Base-by-base conservation (phyloP, 2,329 filamentous ascomycete species). In the Cyphellophora europaea region DNA sequence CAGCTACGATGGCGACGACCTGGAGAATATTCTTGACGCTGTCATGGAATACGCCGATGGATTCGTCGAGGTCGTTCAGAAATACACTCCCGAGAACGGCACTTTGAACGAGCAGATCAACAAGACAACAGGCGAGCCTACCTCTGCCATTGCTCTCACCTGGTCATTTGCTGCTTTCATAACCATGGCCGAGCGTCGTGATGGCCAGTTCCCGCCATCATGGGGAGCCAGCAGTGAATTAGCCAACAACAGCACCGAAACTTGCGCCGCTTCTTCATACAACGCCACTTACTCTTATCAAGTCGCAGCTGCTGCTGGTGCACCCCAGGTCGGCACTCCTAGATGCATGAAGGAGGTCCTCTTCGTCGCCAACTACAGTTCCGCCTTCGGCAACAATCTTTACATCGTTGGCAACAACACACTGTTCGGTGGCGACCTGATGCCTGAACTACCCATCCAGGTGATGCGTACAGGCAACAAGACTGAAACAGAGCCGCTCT, bases 1-100 rank as follows among this genome's bases (percentile, higher is more conserved):
- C 30, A 83, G 74, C 0, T 87, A 82, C 54, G 49, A 61, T 10
- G 74, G 77, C 13, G 66, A 63, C 3, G 51, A 63, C 4, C 54
- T 57, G 33, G 38, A 40, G 2, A 43, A 43, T 11, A 67, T 86
- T 38, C 57, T 76, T 44, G 57, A 64, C 27, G 64, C 80, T 3
- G 71, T 82, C 6, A 68, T 67, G 36, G 66, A 64, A 4, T 85
- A 87, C 53, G 72, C 69, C 3, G 71, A 76, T 44, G 66, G 63
- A 33, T 75, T 69, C 47, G 51, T 73, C 14, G 11, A 27, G 27
- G 56, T 61, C 6, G 50, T 71, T 30, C 48, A 49, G 17, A 53
- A 51, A 44, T 71, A 72, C 49, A 71, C 73, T 0, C 66, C 68
- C 3, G 45, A 65, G 1, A 72, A 76, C 44, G 82, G 82, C n/a